A percentile compares a stretch with the other conserved stretches of the same genome.
Evolutionary conservation across 2,329 filamentous ascomycete species (phyloP).

Genomic region (Fusarium oxysporum): DNA sequence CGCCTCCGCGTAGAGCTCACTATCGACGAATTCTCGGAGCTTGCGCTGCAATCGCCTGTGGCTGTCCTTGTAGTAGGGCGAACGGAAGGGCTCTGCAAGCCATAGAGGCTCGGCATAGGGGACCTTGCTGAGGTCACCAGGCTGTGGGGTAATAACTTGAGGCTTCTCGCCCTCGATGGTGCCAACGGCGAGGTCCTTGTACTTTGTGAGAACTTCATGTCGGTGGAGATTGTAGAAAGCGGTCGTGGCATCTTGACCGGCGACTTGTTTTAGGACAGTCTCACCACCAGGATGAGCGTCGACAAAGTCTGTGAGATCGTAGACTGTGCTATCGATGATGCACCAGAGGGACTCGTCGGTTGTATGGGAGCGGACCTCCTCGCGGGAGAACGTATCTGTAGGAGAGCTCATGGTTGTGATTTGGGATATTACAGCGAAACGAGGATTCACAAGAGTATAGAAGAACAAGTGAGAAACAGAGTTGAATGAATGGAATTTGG

Average conservation of each 20-base stretch:
- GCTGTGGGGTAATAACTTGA: conserved; percentile 75
- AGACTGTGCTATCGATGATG: conserved; percentile 88
- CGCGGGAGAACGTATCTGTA: conserved; percentile 66
- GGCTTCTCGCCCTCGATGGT: conserved; percentile 79
- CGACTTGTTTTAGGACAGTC: conserved; percentile 82
- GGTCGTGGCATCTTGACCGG: conserved; percentile 82
- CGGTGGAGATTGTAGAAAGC: conserved; percentile 94
- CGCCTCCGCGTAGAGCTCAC: conserved; percentile 78
- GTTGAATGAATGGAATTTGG: background rate
- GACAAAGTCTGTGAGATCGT: conserved; percentile 86
- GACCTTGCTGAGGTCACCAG: conserved; percentile 79
- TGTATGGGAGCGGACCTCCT: conserved; percentile 80
- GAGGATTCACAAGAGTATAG: background rate
- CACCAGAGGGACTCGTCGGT: conserved; percentile 82
- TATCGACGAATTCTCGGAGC: conserved; percentile 78
- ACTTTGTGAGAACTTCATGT: conserved; percentile 88
- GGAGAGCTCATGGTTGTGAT: conserved; percentile 46
- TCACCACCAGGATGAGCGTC: conserved; percentile 87
- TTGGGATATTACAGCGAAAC: background rate
- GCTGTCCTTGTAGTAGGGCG: conserved; percentile 82
- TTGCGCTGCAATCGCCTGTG: conserved; percentile 77
- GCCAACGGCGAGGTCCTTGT: conserved; percentile 79
- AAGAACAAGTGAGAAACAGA: background rate
- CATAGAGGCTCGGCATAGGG: conserved; percentile 89
- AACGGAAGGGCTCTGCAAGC: conserved; percentile 81